A percentile compares a stretch with the other conserved stretches of the same genome.
These are phyloP conservation scores for Abortiporus biennis DNA, from an alignment of 1,284 basidiomycete species.

Conservation along the genomic window DNA sequence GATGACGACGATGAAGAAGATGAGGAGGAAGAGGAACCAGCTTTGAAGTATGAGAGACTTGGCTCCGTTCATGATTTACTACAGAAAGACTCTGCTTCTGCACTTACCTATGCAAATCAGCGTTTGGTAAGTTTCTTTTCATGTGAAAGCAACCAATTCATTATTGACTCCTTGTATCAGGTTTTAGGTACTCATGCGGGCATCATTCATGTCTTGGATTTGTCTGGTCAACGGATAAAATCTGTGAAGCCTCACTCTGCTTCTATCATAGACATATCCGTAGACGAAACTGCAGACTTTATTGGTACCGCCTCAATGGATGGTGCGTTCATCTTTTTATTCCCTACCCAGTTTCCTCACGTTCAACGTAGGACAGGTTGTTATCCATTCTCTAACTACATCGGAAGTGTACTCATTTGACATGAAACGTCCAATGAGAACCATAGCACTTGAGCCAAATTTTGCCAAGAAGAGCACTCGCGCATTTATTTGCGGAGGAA, in stretches of 20 bases:
- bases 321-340: constrained; percentile 45
- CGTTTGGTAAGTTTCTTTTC: constrained; percentile 52
- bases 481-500: constrained; percentile 90
- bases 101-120: constrained; percentile 73
- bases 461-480: constrained; percentile 80
- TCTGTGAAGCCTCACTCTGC: constrained; percentile 93
- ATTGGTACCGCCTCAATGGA: constrained; percentile 93
- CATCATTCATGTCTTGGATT: constrained; percentile 82
- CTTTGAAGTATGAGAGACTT: constrained; percentile 87
- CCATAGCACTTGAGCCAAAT: constrained; percentile 86
- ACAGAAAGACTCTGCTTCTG: constrained; percentile 83
- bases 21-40: constrained; percentile 75
- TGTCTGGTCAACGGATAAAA: constrained; percentile 79
- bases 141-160: not conserved
- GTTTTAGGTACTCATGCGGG: constrained; percentile 90
- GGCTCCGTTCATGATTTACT: constrained; percentile 74
- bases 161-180: constrained; percentile 29
- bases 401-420: constrained; percentile 87
- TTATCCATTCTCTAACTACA: constrained; percentile 80
- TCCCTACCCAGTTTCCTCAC: not conserved
- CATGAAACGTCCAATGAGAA: constrained; percentile 89
- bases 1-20: constrained; percentile 53
- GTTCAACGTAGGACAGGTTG: constrained; percentile 68
- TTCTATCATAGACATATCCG: constrained; percentile 78
- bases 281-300: constrained; percentile 86